Conservation (phyloP, 306 rosid genomes). For the Mimosa pudica region DNA sequence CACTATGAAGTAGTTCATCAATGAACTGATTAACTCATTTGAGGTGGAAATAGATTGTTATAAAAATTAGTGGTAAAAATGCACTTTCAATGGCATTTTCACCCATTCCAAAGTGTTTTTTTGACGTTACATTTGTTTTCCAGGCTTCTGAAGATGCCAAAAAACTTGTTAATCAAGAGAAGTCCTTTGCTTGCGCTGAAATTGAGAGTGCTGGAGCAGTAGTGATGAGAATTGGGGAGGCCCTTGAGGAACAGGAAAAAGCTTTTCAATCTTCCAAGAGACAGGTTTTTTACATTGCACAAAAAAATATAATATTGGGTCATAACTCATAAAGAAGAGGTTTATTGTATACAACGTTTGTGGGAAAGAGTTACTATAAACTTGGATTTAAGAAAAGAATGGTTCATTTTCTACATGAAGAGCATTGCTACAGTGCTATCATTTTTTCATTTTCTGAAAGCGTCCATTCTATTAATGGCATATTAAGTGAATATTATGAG, state of each 20-base stretch:
- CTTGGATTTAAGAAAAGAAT: conserved; percentile 12
- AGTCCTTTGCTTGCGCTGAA: conserved; percentile 97
- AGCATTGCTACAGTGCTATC: conserved; percentile 4
- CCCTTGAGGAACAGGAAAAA: conserved; percentile 83
- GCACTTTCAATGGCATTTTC: not conserved
- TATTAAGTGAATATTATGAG: not conserved
- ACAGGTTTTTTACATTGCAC: conserved; percentile 50
- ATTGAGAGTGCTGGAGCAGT: conserved; percentile 95
- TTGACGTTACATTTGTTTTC: conserved; percentile 14
- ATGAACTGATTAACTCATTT: not conserved
- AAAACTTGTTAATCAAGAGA: conserved; percentile 93
- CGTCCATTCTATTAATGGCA: not conserved
- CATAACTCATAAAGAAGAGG: conserved; percentile 6
- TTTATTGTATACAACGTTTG: not conserved
- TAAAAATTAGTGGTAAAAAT: not conserved
- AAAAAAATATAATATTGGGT: not conserved
- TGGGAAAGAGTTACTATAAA: conserved; percentile 10
- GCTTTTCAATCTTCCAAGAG: conserved; percentile 62
- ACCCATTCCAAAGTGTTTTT: conserved; percentile 3
- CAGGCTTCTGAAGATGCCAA: conserved; percentile 99
- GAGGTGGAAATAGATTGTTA: not conserved
- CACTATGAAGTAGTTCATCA: not conserved
- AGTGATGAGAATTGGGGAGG: conserved; percentile 88
- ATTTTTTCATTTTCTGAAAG: not conserved
- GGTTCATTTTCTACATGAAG: conserved; percentile 31